Conservation (phyloP, 441 rosid genomes). For the Mallotus repandus region DNA sequence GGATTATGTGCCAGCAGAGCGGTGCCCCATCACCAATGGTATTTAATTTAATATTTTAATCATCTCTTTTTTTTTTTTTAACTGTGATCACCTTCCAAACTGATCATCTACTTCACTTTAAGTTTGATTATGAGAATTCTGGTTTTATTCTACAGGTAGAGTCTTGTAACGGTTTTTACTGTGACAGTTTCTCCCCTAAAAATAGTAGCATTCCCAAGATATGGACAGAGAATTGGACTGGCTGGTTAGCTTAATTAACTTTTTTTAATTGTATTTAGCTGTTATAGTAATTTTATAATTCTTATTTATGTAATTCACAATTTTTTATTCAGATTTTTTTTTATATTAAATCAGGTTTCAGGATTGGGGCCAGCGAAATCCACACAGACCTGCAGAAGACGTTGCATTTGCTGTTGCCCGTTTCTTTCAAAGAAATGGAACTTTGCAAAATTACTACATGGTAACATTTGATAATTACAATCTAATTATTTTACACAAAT, state of each 20-base stretch:
- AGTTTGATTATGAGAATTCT: background rate
- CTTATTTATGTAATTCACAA: too few species aligned
- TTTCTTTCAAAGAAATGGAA: conserved; percentile 55
- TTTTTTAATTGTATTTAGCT: background rate
- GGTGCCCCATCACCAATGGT: conserved; percentile 71
- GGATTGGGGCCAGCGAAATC: conserved; percentile 54
- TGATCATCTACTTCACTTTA: too few species aligned
- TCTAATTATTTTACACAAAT: too few species aligned
- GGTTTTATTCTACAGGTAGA: conserved; percentile 35
- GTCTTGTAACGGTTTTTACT: conserved; percentile 70
- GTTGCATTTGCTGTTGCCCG: conserved; percentile 64
- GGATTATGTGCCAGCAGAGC: conserved; percentile 78
- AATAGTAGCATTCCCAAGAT: conserved; percentile 51
- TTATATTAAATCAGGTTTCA: conserved; percentile 38
- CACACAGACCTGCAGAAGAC: conserved; percentile 64
- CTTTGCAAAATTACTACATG: conserved; percentile 72
- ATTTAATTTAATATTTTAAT: background rate
- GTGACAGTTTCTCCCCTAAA: conserved; percentile 48
- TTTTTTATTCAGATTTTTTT: background rate
- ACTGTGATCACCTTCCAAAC: too few species aligned
- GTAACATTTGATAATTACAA: conserved; percentile 20
- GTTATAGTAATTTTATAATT: too few species aligned
- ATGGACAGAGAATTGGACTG: conserved; percentile 79
- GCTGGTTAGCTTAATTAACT: conserved; percentile 35
- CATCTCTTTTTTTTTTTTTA: too few species aligned